Base-by-base conservation (phyloP, 352 stramenopile species). In the Globisporangium parvum region DNA sequence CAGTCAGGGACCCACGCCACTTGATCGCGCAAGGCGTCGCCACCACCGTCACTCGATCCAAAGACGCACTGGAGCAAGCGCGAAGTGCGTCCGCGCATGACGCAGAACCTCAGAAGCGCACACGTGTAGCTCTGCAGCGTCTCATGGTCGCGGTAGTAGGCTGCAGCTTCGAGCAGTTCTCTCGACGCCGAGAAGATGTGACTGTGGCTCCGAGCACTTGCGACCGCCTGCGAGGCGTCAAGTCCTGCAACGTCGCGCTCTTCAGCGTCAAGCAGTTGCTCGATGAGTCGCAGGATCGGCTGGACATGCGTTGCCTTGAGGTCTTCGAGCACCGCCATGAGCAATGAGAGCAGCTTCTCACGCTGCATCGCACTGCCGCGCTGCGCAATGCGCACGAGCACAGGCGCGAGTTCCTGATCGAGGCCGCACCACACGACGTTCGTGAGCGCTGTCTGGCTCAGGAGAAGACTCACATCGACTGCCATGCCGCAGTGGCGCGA, bases 241-340 rank as follows among this genome's bases (percentile, higher is more conserved):
- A 37, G 31, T 37, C 9, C 9, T 47, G 20, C 14, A 28, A 53
- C 23, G 14, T 26, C 31, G 18, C 18, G 18, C 24, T 63, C 61
- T 40, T 68, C 63, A 11, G 47, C 40, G 26, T 81, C 66, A 3
- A 91, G 52, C 23, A 89, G 57, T 0, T 49, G 57, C 6, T 44
- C 52, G 26, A 91, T 70, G 6, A 89, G 47, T 6, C 44, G 48
- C 3, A 91, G 57, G 9, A 83, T 49, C 6, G 78, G 67, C 2
- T 75, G 67, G 2, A 81, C 53, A 39, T 83, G 48, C 0, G 71
- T 70, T 35, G 65, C 70, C 39, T 86, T 87, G 31, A 88, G 56
- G 48, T 88, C 73, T 66, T 91, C 80, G n/a, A 89, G 55, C 11
- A 83, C 72, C 0, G 70, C 60, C 17, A 91, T 65, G 11, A 91